Evolutionary conservation across 2,329 filamentous ascomycete genomes (phyloP).

Genomic region (Aotearoamyces nothofagi): DNA sequence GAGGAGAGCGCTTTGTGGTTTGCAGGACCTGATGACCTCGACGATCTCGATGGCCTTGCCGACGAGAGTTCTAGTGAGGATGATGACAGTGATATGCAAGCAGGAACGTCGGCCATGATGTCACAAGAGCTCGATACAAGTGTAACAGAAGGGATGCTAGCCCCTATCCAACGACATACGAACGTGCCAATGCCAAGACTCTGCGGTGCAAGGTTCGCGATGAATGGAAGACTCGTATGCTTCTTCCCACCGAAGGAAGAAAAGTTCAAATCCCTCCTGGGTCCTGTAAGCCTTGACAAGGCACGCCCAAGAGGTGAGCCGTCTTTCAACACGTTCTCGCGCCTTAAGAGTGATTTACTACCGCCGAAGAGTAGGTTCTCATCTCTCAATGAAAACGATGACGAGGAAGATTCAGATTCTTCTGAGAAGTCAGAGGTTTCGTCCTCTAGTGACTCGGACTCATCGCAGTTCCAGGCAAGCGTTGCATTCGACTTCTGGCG

Average conservation of each 20-base stretch:
- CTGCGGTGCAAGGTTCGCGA: slow-evolving; percentile 46
- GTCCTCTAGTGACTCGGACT: slow-evolving; percentile 20
- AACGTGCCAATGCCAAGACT: slow-evolving; percentile 39
- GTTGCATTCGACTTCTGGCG: slow-evolving; percentile 15
- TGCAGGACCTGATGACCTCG: slow-evolving; percentile 45
- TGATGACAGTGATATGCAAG: slow-evolving; percentile 38
- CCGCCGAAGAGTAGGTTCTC: slow-evolving; percentile 23
- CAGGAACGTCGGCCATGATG: slow-evolving; percentile 32
- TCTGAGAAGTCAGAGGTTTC: slow-evolving; percentile 18
- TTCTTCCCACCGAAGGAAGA: slow-evolving; percentile 55
- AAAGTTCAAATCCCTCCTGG: slow-evolving; percentile 33
- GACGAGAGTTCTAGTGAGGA: slow-evolving; percentile 79
- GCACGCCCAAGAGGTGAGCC: slow-evolving; percentile 30
- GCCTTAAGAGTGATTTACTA: slow-evolving; percentile 34
- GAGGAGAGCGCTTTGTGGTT: slow-evolving; percentile 45
- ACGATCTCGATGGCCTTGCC: slow-evolving; percentile 34
- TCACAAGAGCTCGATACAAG: slow-evolving; percentile 44
- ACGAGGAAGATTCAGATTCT: slow-evolving; percentile 22
- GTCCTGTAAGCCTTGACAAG: slow-evolving; percentile 27
- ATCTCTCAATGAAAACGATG: slow-evolving; percentile 18
- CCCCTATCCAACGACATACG: slow-evolving; percentile 31
- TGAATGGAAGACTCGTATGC: slow-evolving; percentile 46
- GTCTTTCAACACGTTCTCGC: slow-evolving; percentile 49
- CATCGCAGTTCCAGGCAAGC: slow-evolving; percentile 13
- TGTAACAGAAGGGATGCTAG: slow-evolving; percentile 34